phyloP scores from a whole-genome alignment of 805 yeast genomes.

The Saturnispora hagleri region DNA sequence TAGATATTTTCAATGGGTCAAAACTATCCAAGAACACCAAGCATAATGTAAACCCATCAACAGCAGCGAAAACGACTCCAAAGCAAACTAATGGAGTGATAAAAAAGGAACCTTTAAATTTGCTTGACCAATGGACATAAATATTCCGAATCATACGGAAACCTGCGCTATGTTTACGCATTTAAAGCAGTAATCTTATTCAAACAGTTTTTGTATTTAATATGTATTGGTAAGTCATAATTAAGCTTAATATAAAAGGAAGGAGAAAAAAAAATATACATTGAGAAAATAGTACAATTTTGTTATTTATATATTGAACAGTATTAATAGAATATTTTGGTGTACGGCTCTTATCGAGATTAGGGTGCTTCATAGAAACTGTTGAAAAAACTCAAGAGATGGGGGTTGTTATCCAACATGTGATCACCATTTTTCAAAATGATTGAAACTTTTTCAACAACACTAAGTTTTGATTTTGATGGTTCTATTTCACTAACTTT shows the following conservation, averaged over 20 bases:
- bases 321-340: neutral
- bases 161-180: too few species aligned
- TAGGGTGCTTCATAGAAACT: conserved; percentile 13
- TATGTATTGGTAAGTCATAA: neutral
- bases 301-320: neutral
- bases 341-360: neutral
- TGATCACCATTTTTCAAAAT: conserved; percentile 17
- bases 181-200: neutral
- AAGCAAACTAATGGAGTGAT: neutral
- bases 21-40: neutral
- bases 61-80: neutral
- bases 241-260: neutral
- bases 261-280: neutral
- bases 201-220: neutral
- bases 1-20: neutral
- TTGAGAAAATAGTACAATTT: neutral
- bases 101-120: neutral
- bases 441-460: conserved; percentile 12
- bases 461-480: conserved; percentile 8
- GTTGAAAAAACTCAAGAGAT: conserved; percentile 18
- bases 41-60: neutral
- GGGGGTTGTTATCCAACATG: conserved; percentile 15
- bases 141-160: too few species aligned
- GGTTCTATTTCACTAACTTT: conserved; percentile 6
- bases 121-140: conserved; percentile 7